Base-by-base conservation (phyloP, 768 basidiomycete species). In the Suillus ampliporus region DNA sequence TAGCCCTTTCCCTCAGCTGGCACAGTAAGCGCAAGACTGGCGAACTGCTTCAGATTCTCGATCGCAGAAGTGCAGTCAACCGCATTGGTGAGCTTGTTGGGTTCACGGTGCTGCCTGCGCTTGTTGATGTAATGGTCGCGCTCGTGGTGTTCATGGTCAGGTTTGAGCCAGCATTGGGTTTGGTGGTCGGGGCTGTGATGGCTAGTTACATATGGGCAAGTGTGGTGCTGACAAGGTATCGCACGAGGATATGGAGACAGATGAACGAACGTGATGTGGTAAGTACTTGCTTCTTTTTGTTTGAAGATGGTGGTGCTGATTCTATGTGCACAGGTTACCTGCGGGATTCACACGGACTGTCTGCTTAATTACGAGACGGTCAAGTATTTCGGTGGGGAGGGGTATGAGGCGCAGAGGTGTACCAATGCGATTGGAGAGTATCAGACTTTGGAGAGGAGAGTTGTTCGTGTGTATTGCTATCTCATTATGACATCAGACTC, bases 251-350 rank as follows among this genome's bases (percentile, higher is more conserved):
- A n/a, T 82, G 92, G 58, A 82, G 91, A 28, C 77, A 85, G 70
- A 93, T 93, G 89, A 91, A 91, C 69, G 91, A 95, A 46, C 84
- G 86, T 61, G 92, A 95, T 77, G 74, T 89, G n/a, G 88, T 89
- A 65, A 48, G 87, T 77, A 3, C 8, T 34, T n/a, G n/a, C 31
- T 31, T 28, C 21, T 31, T n/a, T 43, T 14, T 37, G 38, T 13
- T 38, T 37, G 17, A 61, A 58, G 15, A 19, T 57, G 21, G 35
- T 37, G 35, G 17, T n/a, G n/a, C n/a, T n/a, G n/a, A n/a, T n/a
- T n/a, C 7, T 11, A 59, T 51, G 13, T 64, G 7, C 57, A 13
- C 56, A 89, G 88, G 75, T 89, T 26, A 93, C 89, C 28, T 86
- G 94, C 43, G 91, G 90, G 10, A 95, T 95, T 58, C 89, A 92